phyloP scores from a whole-genome alignment of 1,284 basidiomycete genomes.

The Cryptococcus sp. region DNA sequence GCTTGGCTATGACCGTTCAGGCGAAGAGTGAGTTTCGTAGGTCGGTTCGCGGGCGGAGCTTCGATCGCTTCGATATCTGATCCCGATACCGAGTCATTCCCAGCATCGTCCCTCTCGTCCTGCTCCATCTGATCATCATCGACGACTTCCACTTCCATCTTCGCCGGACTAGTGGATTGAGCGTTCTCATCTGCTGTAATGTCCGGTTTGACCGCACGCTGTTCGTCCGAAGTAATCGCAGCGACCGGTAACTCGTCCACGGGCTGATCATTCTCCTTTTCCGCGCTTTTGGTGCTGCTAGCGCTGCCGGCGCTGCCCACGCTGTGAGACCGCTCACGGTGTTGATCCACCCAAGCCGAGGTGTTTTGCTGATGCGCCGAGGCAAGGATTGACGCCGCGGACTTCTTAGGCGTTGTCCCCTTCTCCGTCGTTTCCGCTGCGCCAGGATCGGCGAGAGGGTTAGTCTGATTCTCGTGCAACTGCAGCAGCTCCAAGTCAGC shows the following conservation, averaged over 20 bases:
- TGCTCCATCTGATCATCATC: no score
- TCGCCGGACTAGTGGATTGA: no score
- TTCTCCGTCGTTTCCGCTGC: conserved; percentile 7
- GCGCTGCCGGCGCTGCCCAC: not conserved
- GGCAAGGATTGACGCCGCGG: conserved; percentile 36
- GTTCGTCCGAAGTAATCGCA: not conserved
- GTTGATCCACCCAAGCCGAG: conserved; percentile 16
- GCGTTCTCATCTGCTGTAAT: no score
- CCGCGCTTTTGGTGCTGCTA: not conserved
- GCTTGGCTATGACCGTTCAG: no score
- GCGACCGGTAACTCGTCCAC: not conserved
- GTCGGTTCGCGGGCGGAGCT: conserved; percentile 4
- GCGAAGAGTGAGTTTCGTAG: not conserved
- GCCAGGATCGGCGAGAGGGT: conserved; percentile 35
- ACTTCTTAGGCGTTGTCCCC: conserved; percentile 7
- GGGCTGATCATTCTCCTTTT: not conserved
- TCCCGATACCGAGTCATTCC: no score
- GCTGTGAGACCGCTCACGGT: conserved; percentile 9
- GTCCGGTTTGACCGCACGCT: not conserved
- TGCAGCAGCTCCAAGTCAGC: conserved; percentile 9
- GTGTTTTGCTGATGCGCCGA: conserved; percentile 26
- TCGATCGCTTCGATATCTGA: conserved; percentile 5
- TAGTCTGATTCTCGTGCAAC: conserved; percentile 37
- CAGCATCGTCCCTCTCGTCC: no score
- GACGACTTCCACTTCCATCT: no score